Evolutionary conservation across 192 early-diverging fungal species (phyloP).

Genomic region (Umbelopsis sp.): DNA sequence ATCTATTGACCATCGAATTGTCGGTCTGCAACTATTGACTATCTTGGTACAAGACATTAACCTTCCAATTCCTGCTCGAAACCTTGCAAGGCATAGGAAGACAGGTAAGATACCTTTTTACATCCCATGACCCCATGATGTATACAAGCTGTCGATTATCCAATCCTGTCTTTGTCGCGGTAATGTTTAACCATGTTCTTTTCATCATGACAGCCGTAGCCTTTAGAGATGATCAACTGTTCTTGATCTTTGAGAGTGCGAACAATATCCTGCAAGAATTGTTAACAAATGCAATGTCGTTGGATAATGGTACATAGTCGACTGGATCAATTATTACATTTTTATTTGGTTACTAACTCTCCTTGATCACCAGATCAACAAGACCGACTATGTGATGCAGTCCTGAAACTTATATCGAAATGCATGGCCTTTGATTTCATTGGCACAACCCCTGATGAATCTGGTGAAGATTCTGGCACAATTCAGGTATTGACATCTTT

Average conservation of each 20-base stretch:
- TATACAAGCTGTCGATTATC: too few relatives aligned
- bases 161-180: too few relatives aligned
- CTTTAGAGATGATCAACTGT: slow-evolving; percentile 46
- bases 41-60: slow-evolving; percentile 80
- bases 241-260: slow-evolving; percentile 34
- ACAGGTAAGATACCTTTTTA: slow-evolving; percentile 44
- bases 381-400: slow-evolving; percentile 44
- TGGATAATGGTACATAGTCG: slow-evolving; percentile 40
- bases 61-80: slow-evolving; percentile 56
- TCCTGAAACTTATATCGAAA: slow-evolving; percentile 61
- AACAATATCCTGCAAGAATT: slow-evolving; percentile 45
- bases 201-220: slow-evolving; percentile 36
- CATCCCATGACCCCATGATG: background rate
- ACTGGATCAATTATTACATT: background rate
- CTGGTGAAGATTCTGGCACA: slow-evolving; percentile 73
- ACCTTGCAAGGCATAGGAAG: slow-evolving; percentile 71
- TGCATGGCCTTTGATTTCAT: slow-evolving; percentile 86
- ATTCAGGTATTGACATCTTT: slow-evolving; percentile 52
- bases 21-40: slow-evolving; percentile 69
- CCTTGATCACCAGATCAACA: slow-evolving; percentile 35
- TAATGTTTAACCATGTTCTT: background rate
- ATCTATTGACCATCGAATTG: slow-evolving; percentile 54
- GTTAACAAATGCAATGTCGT: slow-evolving; percentile 35
- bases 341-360: background rate
- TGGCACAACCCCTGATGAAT: slow-evolving; percentile 75